Conservation (phyloP, 441 rosid genomes). For the Pelargonium australe region DNA sequence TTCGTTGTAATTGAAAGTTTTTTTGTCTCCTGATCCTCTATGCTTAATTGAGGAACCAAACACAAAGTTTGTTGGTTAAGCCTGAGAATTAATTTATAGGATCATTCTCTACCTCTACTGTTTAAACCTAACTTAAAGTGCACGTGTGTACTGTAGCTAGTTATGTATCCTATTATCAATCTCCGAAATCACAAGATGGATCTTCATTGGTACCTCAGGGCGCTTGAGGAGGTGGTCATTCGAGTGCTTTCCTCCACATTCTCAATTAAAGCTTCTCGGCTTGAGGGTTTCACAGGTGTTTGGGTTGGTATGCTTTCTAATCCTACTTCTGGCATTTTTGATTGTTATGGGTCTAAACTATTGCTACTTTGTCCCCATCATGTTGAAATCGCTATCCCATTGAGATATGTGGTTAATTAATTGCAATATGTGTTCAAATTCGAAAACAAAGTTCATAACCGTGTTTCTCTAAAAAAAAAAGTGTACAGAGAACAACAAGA, state of each 20-base stretch:
- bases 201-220: constrained; percentile 92
- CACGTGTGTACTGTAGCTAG: constrained; percentile 45
- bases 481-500: no score
- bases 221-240: constrained; percentile 73
- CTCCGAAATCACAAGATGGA: constrained; percentile 86
- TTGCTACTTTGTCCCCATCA: constrained; percentile 5
- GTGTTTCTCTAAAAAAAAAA: no score
- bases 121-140: constrained; percentile 20
- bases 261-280: constrained; percentile 60
- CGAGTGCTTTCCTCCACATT: constrained; percentile 63
- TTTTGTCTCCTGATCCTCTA: neutral
- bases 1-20: neutral
- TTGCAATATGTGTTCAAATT: no score
- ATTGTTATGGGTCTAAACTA: constrained; percentile 1
- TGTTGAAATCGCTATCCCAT: constrained; percentile 3
- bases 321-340: neutral
- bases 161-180: constrained; percentile 78
- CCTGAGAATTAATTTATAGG: constrained; percentile 7
- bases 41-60: neutral
- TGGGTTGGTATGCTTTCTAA: constrained; percentile 59
- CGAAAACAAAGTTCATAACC: no score
- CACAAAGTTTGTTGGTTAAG: constrained; percentile 7
- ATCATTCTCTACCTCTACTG: neutral
- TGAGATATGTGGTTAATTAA: no score
- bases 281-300: constrained; percentile 76